Base-by-base conservation (phyloP, 208 protist genomes). In the Endotrypanum monterogeii region DNA sequence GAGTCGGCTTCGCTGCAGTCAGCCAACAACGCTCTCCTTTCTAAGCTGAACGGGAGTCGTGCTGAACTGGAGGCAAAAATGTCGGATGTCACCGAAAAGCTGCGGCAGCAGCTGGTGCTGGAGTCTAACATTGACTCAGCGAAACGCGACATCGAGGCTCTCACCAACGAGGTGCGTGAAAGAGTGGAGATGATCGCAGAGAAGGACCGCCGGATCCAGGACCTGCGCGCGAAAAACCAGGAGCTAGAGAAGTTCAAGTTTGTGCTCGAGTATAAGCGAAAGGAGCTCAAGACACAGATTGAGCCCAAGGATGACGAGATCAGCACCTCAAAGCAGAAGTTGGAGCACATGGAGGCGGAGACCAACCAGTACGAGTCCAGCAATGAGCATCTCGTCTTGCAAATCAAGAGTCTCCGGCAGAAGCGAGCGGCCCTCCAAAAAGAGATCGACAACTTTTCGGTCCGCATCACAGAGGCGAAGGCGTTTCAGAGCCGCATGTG, bases 171-270 rank as follows among this genome's bases (percentile, higher is more conserved):
- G 84, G 95, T 98, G 55, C 87, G 85, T 7, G 98, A 99, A 80
- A 92, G 98, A 44, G 96, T 96, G 25, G 96, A 98, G 67, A 98
- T 97, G 25, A 98, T 99, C 50, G 82, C 87, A 3, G 98, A 99
- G 73, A 99, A 99, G 88, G 98, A 99, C 69, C 96, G 97, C 51
- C 90, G 96, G 69, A 98, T 99, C 32, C 89, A 96, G 76, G 98
- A 99, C 67, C 85, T 99, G 44, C 98, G 98, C 76, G 98, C 98
- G 78, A 99, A 99, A 89, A 99, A 99, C 79, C 96, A 99, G 81
- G 98, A 99, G 85, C 85, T 99, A 44, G 98, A 99, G 73, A 99
- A 99, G 87, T 99, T 99, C 89, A 99, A 98, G 83, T 99, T 99
- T 82, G 98, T 99, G 74, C 89, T 99, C 32, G 98, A 99, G 84